Conservation (phyloP, 371 early-diverging fungal species). For the Mortierella sp. region DNA sequence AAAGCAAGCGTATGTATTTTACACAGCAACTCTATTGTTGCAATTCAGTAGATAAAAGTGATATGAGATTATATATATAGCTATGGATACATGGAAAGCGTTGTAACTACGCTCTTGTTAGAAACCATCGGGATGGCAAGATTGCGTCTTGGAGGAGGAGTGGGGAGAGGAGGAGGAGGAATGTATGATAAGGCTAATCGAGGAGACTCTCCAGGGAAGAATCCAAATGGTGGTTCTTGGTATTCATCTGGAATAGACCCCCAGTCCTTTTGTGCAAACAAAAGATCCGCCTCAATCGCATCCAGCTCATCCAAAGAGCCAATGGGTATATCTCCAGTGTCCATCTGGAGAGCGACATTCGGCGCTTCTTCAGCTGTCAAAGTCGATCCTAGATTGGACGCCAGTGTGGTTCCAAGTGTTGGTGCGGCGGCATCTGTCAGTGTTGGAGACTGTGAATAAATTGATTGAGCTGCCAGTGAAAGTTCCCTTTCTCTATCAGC, state of each 20-base stretch:
- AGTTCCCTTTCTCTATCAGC: constrained; percentile 24
- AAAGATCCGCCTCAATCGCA: constrained; percentile 47
- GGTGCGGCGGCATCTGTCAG: constrained; percentile 31
- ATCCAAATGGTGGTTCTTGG: constrained; percentile 57
- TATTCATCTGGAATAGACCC: constrained; percentile 56
- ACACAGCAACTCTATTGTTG: not conserved
- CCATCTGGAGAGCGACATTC: constrained; percentile 1
- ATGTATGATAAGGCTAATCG: constrained; percentile 47
- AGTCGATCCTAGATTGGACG: constrained; percentile 11
- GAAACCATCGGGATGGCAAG: constrained; percentile 34
- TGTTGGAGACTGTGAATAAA: constrained; percentile 41
- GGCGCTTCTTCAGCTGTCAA: constrained; percentile 7
- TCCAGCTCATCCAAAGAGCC: constrained; percentile 48
- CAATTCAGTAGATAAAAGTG: not conserved
- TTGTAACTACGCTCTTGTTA: constrained; percentile 45
- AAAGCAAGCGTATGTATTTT: not conserved
- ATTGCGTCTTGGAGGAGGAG: constrained; percentile 45
- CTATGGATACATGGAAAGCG: constrained; percentile 55
- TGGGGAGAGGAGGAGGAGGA: constrained; percentile 49
- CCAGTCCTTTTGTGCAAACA: constrained; percentile 56
- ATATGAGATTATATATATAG: not conserved
- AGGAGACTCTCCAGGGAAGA: constrained; percentile 55
- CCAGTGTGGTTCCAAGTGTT: not conserved
- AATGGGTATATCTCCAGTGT: constrained; percentile 30
- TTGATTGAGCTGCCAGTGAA: constrained; percentile 37